Evolutionary conservation across 495 filamentous ascomycete genomes (phyloP).

Genomic region (Hypomontagnella submonticulosa): DNA sequence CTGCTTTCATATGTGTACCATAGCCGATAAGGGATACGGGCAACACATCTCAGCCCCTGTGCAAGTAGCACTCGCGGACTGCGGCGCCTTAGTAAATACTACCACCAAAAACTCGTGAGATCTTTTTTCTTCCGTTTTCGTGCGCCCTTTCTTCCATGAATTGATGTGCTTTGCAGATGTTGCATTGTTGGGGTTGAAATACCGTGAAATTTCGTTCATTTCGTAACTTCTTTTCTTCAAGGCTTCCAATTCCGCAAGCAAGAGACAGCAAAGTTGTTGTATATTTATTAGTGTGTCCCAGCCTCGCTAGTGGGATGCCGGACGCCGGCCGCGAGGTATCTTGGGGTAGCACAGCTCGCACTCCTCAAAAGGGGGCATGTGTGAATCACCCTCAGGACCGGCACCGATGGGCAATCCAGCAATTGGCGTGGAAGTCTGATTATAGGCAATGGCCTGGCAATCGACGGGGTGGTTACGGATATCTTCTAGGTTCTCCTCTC

Average conservation of each 20-base stretch:
- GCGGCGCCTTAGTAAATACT: slow-evolving; percentile 37
- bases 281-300: neutral
- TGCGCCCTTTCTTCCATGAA: neutral
- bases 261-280: neutral
- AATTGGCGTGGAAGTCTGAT: slow-evolving; percentile 12
- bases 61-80: slow-evolving; percentile 28
- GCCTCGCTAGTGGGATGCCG: slow-evolving; percentile 1
- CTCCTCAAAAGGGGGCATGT: slow-evolving; percentile 38
- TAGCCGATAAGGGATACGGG: slow-evolving; percentile 33
- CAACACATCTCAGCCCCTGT: slow-evolving; percentile 20
- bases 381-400: slow-evolving; percentile 52
- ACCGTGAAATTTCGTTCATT: too few species aligned
- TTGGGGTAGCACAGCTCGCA: slow-evolving; percentile 38
- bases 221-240: too few species aligned
- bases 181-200: neutral
- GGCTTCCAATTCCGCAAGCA: too few species aligned
- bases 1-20: slow-evolving; percentile 43
- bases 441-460: slow-evolving; percentile 31
- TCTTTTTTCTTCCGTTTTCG: slow-evolving; percentile 11
- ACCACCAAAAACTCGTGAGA: slow-evolving; percentile 24
- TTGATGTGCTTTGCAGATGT: neutral
- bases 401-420: slow-evolving; percentile 56
- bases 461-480: slow-evolving; percentile 24
- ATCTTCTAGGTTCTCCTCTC: too few species aligned
- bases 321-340: neutral